A percentile compares a stretch with the other conserved stretches of the same genome.
Evolutionary conservation across 495 filamentous ascomycete genomes (phyloP).

Genomic region (Alectoria sarmentosa): DNA sequence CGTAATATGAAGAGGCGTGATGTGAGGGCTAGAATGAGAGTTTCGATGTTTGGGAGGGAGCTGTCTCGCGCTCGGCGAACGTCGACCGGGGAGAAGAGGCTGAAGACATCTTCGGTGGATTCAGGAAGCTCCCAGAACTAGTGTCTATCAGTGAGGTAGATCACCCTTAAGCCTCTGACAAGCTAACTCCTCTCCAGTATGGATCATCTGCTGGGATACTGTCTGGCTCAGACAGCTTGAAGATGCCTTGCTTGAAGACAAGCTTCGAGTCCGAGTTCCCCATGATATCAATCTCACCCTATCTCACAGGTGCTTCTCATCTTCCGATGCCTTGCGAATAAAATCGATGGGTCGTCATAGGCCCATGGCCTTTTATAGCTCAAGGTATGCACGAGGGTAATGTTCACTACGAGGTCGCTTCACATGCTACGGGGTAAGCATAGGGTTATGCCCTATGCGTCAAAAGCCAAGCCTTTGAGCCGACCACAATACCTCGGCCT

Average conservation of each 20-base stretch:
- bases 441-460: no score
- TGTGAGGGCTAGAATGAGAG: constrained; percentile 73
- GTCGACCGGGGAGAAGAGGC: constrained; percentile 87
- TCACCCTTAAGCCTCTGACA: constrained; percentile 14
- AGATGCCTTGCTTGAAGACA: constrained; percentile 98
- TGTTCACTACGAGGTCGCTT: no score
- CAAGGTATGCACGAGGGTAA: not conserved
- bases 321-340: not conserved
- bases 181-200: constrained; percentile 84
- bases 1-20: constrained; percentile 74
- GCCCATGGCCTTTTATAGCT: not conserved
- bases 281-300: constrained; percentile 45
- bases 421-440: no score
- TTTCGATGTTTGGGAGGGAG: constrained; percentile 85
- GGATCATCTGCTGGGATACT: constrained; percentile 81
- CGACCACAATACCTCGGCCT: no score
- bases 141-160: constrained; percentile 21
- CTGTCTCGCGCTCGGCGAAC: constrained; percentile 86
- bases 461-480: no score
- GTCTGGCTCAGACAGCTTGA: constrained; percentile 85
- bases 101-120: constrained; percentile 92
- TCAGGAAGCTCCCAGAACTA: constrained; percentile 99
- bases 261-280: constrained; percentile 99
- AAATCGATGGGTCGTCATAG: not conserved
- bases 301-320: not conserved